Base-by-base conservation (phyloP, 1,284 basidiomycete genomes). In the Peniophora sp. region DNA sequence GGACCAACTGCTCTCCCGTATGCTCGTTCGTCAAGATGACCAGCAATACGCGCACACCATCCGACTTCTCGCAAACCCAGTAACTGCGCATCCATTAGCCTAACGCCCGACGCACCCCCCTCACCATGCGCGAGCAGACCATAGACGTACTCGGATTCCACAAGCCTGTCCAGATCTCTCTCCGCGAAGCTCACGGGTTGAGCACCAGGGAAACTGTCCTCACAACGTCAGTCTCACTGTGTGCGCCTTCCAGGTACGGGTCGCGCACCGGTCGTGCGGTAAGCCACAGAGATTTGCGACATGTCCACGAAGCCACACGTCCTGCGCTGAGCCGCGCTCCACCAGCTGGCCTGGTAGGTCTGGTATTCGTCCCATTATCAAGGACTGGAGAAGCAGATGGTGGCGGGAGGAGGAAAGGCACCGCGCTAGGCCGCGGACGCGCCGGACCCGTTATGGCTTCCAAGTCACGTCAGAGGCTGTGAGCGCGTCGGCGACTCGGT, bases 1-100 rank as follows among this genome's bases (percentile, higher is more conserved):
- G 97, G 2, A 91, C 83, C 46, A 78, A 77, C 67, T 98, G 95
- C 24, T 74, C 76, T 36, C 75, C 74, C 9, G 75, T 68, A 20
- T 76, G 72, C 49, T 74, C 68, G 54, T 92, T 79, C 18, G 92
- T 88, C 39, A 86, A 78, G 47, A 99, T 78, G 53, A 97, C 74
- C 46, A 98, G 79, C 42, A 99, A 74, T 27, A 99, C 92, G 41
- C 97, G 83, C 49, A 98, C 71, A 2, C 97, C 97, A 64, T 99
- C 97, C n/a, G 94, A 97, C 73, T 99, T 99, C 71, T 99, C 97
- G 70, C 94, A 97, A 24, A 99, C 96, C 96, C 96, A 99, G 66
- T 90, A 99, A 66, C 93, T 97, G 60, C 35, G 34, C 47, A 42
- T 34, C 55, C 49, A 39, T 51, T 11, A 49, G 48, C 35, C 45